Evolutionary conservation across 2,329 filamentous ascomycete genomes (phyloP).

Genomic region (Alternaria panax): DNA sequence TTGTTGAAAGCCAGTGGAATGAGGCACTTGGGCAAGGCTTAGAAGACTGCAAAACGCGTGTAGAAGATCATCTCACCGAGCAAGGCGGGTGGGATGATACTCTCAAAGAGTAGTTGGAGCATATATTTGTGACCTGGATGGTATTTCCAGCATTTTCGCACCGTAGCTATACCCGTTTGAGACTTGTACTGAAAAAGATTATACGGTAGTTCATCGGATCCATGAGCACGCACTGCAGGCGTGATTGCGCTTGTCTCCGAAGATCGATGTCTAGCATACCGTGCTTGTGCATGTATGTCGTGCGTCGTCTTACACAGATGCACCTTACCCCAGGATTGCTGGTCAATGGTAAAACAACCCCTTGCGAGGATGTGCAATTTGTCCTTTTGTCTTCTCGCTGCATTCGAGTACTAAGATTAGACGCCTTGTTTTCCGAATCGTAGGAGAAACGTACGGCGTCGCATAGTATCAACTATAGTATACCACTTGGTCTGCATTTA

Average conservation of each 20-base stretch:
- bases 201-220: conserved; percentile 11
- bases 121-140: conserved; percentile 18
- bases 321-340: background rate
- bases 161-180: conserved; percentile 47
- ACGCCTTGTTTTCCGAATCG: background rate
- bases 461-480: background rate
- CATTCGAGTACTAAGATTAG: background rate
- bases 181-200: conserved; percentile 15
- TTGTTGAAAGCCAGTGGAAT: conserved; percentile 90
- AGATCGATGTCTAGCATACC: background rate
- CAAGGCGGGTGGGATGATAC: conserved; percentile 88
- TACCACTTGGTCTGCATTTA: background rate
- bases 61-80: conserved; percentile 75
- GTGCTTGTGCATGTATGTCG: conserved; percentile 5
- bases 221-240: conserved; percentile 9
- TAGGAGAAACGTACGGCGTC: too few species aligned
- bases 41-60: conserved; percentile 73
- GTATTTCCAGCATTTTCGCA: conserved; percentile 32
- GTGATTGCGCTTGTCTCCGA: conserved; percentile 3
- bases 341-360: background rate
- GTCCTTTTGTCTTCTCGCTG: background rate
- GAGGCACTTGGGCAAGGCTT: conserved; percentile 84
- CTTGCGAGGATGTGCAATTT: background rate
- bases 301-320: conserved; percentile 2
- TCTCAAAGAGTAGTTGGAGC: conserved; percentile 47